Conservation (phyloP, 495 filamentous ascomycete genomes). For the Penicillium mononematosum region DNA sequence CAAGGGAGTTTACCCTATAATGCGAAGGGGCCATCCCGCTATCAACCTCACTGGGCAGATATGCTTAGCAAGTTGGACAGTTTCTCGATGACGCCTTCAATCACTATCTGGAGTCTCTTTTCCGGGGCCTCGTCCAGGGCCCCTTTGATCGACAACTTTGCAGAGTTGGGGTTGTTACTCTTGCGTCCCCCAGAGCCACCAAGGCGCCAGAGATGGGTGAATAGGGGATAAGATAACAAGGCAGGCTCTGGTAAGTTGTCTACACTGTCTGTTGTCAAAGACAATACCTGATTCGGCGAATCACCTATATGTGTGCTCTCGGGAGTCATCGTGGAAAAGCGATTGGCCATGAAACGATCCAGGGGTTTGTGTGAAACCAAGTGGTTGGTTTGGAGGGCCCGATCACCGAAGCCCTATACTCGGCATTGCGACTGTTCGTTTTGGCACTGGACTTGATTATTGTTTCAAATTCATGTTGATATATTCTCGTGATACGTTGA, state of each 20-base stretch:
- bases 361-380: too few relatives aligned
- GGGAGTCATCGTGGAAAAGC: too few relatives aligned
- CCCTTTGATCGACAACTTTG: not conserved
- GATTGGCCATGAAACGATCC: too few relatives aligned
- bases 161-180: not conserved
- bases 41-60: not conserved
- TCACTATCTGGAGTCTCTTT: not conserved
- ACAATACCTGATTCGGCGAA: too few relatives aligned
- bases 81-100: not conserved
- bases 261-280: not conserved
- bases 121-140: not conserved
- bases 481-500: too few relatives aligned
- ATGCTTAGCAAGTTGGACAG: not conserved
- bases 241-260: not conserved
- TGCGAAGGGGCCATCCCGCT: not conserved
- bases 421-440: too few relatives aligned
- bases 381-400: too few relatives aligned
- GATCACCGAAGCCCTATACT: too few relatives aligned
- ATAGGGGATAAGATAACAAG: not conserved
- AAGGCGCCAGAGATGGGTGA: not conserved
- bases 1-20: not conserved
- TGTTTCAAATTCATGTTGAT: too few relatives aligned
- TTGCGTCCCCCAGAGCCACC: not conserved
- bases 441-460: too few relatives aligned
- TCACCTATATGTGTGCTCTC: too few relatives aligned